A percentile compares a stretch with the other conserved stretches of the same genome.
Evolutionary conservation across 2,329 filamentous ascomycete genomes (phyloP).

Genomic region (Karstenula rhodostoma): DNA sequence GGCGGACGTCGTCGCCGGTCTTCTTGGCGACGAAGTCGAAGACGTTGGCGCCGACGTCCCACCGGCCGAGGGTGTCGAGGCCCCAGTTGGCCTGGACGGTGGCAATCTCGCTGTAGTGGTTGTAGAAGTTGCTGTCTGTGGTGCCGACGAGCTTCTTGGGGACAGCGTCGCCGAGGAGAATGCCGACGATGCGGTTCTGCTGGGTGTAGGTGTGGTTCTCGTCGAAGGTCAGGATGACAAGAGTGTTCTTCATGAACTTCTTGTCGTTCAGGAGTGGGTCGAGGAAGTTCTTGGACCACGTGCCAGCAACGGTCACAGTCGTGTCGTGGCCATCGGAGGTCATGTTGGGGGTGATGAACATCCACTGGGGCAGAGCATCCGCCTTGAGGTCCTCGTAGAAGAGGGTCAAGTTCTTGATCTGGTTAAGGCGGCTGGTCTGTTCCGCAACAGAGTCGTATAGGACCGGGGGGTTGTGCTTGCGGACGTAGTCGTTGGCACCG

Average conservation of each 20-base stretch:
- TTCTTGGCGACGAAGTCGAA: conserved; percentile 46
- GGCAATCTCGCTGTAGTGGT: conserved; percentile 57
- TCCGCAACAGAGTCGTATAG: conserved; percentile 71
- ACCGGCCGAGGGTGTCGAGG: conserved; percentile 55
- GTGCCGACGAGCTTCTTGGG: conserved; percentile 71
- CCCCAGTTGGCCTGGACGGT: conserved; percentile 58
- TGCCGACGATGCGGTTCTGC: conserved; percentile 73
- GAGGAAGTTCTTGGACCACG: conserved; percentile 74
- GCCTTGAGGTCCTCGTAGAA: conserved; percentile 61
- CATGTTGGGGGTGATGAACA: conserved; percentile 69
- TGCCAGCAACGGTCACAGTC: conserved; percentile 71
- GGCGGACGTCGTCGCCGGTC: conserved; percentile 35
- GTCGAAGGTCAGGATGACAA: conserved; percentile 80
- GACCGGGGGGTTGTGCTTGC: conserved; percentile 78
- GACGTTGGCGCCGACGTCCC: conserved; percentile 58
- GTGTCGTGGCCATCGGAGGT: conserved; percentile 78
- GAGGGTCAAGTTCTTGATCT: conserved; percentile 76
- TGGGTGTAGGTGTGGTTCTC: conserved; percentile 75
- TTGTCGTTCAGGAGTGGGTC: conserved; percentile 72
- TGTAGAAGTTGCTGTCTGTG: conserved; percentile 68
- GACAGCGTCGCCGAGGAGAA: conserved; percentile 79
- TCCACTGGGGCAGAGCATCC: conserved; percentile 39
- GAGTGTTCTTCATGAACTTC: conserved; percentile 77
- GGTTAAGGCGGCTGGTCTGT: conserved; percentile 66
- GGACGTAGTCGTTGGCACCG: conserved; percentile 77